Conservation (phyloP, 179 eudicot species). For the Sideroxylon spinosum region DNA sequence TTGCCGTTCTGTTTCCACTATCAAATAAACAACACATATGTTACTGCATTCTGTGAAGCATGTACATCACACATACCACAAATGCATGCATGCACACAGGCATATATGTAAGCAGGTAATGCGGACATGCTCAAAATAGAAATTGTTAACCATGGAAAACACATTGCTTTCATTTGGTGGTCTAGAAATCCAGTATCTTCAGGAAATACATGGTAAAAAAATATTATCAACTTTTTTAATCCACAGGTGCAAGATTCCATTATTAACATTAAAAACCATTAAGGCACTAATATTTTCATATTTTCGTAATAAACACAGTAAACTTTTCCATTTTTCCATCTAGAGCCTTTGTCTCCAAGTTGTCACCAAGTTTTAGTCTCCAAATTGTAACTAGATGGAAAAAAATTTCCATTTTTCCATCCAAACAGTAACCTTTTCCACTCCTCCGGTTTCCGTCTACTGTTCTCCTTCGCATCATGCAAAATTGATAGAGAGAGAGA, state of each 20-base stretch:
- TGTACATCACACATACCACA: not conserved
- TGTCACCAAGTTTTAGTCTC: not conserved
- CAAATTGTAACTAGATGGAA: no score
- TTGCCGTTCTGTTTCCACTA: not conserved
- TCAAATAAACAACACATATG: not conserved
- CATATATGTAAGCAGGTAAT: not conserved
- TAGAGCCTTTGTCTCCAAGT: not conserved
- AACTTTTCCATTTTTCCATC: no score
- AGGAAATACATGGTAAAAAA: not conserved
- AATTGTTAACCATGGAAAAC: not conserved
- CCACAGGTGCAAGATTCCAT: not conserved
- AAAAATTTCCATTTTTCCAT: no score
- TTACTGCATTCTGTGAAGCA: no score
- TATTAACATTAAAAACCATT: not conserved
- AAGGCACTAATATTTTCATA: not conserved
- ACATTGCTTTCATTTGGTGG: not conserved
- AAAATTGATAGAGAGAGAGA: no score
- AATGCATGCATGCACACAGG: not conserved
- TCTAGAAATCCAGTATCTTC: not conserved
- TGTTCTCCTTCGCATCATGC: no score
- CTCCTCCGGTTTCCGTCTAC: no score
- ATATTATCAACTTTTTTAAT: not conserved
- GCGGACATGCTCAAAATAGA: not conserved
- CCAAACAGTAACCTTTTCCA: no score
- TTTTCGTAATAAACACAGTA: not conserved